Percentiles rank a stretch among this genome's conserved stretches.
Evolutionary conservation across 345 rosid species (phyloP).

Genomic region (Bruguiera sexangula): DNA sequence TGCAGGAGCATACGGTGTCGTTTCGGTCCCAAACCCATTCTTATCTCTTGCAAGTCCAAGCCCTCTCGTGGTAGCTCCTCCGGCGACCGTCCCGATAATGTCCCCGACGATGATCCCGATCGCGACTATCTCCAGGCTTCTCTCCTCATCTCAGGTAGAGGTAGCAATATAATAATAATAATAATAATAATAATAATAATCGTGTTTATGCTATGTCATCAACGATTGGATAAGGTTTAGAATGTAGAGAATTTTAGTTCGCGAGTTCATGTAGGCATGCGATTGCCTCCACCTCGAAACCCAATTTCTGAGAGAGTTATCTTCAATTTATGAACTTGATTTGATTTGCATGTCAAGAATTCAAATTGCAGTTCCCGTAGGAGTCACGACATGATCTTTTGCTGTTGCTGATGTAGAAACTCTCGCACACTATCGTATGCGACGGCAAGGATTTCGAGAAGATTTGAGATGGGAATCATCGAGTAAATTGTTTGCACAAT

Average conservation of each 20-base stretch:
- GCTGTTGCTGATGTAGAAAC: slow-evolving; percentile 33
- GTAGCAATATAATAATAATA: too few relatives aligned
- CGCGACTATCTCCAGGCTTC: slow-evolving; percentile 62
- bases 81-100: slow-evolving; percentile 39
- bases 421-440: slow-evolving; percentile 44
- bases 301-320: neutral
- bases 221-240: too few relatives aligned
- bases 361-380: neutral
- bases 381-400: neutral
- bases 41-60: slow-evolving; percentile 47
- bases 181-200: too few relatives aligned
- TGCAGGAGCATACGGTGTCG: slow-evolving; percentile 19
- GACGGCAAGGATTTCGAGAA: slow-evolving; percentile 41
- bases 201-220: neutral
- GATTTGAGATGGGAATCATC: slow-evolving; percentile 33
- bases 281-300: too few relatives aligned
- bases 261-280: too few relatives aligned
- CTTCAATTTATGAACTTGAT: neutral
- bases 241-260: too few relatives aligned
- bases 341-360: neutral
- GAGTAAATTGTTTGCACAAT: slow-evolving; percentile 15
- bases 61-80: slow-evolving; percentile 40
- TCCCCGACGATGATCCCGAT: slow-evolving; percentile 35
- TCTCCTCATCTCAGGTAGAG: slow-evolving; percentile 68
- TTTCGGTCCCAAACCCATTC: slow-evolving; percentile 15